These are phyloP conservation scores for Phytophthora hibernalis DNA, from an alignment of 352 stramenopile species.

Conservation along the genomic window DNA sequence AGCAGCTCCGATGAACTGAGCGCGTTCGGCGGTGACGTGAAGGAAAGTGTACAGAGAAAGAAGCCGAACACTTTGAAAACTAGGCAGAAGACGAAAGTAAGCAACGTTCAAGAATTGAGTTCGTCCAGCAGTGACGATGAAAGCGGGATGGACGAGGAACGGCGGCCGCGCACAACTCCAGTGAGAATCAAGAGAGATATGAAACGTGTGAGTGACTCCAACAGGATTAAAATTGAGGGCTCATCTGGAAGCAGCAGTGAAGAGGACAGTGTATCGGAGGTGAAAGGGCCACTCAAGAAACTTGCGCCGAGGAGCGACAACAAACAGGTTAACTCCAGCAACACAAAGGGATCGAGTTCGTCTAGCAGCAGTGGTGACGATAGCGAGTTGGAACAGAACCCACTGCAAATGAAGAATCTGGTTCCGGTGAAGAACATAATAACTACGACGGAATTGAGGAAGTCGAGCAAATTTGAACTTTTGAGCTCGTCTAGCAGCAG, in stretches of 20 bases:
- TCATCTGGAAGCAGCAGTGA: not conserved
- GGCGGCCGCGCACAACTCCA: not conserved
- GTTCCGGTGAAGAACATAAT: not conserved
- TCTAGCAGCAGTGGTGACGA: conserved; percentile 5
- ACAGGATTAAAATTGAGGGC: not conserved
- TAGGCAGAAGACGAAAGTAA: not conserved
- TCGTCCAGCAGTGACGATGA: not conserved
- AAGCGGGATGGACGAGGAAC: not conserved
- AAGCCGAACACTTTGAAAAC: not conserved
- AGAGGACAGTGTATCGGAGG: conserved; percentile 8
- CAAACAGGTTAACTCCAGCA: not conserved
- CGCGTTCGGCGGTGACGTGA: not conserved
- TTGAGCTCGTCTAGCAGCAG: not conserved
- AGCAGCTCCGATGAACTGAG: not conserved
- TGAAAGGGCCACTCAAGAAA: not conserved
- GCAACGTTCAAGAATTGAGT: not conserved
- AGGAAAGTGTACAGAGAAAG: not conserved
- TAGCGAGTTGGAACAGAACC: conserved; percentile 8
- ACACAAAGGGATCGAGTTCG: not conserved
- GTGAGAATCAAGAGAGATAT: not conserved
- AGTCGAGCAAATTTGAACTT: not conserved
- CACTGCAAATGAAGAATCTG: not conserved
- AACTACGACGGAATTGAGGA: not conserved
- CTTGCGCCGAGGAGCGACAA: not conserved
- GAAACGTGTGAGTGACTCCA: not conserved